Conservation (phyloP, 139 green algal species). For the Haematococcus lacustris region DNA sequence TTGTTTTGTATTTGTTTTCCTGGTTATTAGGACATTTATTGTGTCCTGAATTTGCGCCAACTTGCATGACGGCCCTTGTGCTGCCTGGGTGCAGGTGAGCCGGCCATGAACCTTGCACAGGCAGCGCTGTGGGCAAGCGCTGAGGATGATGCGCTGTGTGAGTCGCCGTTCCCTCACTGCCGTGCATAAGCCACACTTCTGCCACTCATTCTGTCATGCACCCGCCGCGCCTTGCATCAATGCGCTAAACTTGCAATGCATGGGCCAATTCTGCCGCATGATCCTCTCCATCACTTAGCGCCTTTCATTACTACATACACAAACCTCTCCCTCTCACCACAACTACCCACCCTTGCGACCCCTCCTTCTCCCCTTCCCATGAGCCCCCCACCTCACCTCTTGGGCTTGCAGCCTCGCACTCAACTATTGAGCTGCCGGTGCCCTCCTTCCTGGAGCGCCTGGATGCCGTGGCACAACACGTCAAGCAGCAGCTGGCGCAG, state of each 20-base stretch:
- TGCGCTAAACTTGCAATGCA: no score
- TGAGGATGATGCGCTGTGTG: conserved; percentile 35
- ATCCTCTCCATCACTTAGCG: no score
- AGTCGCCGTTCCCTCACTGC: neutral
- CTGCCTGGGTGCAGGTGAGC: conserved; percentile 15
- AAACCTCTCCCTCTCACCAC: neutral
- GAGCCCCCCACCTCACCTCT: no score
- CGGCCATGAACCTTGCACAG: conserved; percentile 19
- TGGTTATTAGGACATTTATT: neutral
- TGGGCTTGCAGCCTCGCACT: neutral
- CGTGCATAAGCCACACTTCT: neutral
- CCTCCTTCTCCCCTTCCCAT: neutral
- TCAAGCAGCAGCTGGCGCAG: neutral
- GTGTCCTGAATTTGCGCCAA: no score
- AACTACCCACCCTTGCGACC: neutral
- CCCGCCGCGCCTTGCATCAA: no score
- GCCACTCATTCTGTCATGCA: no score
- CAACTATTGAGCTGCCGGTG: neutral
- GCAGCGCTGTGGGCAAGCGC: conserved; percentile 23
- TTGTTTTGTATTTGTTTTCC: neutral
- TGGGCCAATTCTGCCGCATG: no score
- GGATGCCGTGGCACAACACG: neutral
- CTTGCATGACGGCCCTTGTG: neutral
- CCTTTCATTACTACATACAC: neutral
- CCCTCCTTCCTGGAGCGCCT: neutral